Conservation (phyloP, 2,329 filamentous ascomycete species). For the Orbilia blumenaviensis region DNA sequence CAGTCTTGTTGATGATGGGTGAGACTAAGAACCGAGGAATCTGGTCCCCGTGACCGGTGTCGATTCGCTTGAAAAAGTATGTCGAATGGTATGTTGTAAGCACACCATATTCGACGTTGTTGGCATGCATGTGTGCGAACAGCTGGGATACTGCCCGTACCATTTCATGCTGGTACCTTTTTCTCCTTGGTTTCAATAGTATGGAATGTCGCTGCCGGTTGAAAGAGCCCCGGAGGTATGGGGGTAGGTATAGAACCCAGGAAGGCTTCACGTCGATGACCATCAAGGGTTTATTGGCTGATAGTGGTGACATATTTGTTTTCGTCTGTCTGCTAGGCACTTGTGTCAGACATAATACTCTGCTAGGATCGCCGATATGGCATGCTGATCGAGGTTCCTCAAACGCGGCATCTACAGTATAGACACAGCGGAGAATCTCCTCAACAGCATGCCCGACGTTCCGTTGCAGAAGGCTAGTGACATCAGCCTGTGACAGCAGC, state of each 20-base stretch:
- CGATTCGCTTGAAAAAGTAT: slow-evolving; percentile 14
- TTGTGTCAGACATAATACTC: slow-evolving; percentile 13
- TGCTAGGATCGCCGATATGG: slow-evolving; percentile 22
- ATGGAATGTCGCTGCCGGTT: neutral
- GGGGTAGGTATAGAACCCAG: slow-evolving; percentile 13
- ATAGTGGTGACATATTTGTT: neutral
- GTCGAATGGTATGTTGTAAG: slow-evolving; percentile 29
- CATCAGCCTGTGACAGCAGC: slow-evolving; percentile 1
- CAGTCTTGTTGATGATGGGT: slow-evolving; percentile 15
- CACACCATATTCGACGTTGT: slow-evolving; percentile 3
- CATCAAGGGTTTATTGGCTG: slow-evolving; percentile 4
- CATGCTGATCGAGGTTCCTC: slow-evolving; percentile 13
- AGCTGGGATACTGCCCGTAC: slow-evolving; percentile 17
- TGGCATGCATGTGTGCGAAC: slow-evolving; percentile 25
- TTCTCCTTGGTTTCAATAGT: neutral
- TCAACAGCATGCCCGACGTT: slow-evolving; percentile 13
- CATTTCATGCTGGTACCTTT: neutral
- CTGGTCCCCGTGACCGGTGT: too few species aligned
- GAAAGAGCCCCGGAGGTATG: neutral
- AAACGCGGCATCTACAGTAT: slow-evolving; percentile 17
- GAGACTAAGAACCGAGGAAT: slow-evolving; percentile 17
- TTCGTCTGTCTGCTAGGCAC: neutral
- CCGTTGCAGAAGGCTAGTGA: slow-evolving; percentile 5
- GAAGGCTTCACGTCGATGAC: slow-evolving; percentile 4
- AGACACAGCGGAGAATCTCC: slow-evolving; percentile 22